Percentiles rank a stretch among this genome's conserved stretches.
Evolutionary conservation across 2,329 filamentous ascomycete genomes (phyloP).

Genomic region (Reticulascus tulasneorum): DNA sequence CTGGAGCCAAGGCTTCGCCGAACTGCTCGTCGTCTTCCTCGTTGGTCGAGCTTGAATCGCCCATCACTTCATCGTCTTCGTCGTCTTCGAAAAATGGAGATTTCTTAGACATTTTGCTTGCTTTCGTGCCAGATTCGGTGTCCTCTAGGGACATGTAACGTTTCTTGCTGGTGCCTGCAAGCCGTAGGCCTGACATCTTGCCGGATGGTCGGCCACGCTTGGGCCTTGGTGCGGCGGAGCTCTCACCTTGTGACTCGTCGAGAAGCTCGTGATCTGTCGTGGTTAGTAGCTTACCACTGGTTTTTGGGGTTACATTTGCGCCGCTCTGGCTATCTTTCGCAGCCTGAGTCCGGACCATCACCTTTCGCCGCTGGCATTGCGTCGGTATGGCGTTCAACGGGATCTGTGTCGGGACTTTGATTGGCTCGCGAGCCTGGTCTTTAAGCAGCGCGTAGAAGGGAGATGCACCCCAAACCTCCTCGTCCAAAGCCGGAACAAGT

Average conservation of each 20-base stretch:
- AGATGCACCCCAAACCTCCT: conserved; percentile 23
- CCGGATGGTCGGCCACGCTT: conserved; percentile 30
- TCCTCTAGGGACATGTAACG: conserved; percentile 35
- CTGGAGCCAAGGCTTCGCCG: conserved; percentile 17
- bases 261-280: no score
- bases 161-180: conserved; percentile 38
- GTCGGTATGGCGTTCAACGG: no score
- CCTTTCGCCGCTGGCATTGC: conserved; percentile 7
- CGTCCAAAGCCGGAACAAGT: conserved; percentile 17
- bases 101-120: conserved; percentile 29
- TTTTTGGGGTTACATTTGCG: no score
- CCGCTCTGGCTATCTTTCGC: background rate
- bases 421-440: no score
- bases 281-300: no score
- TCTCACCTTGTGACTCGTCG: background rate
- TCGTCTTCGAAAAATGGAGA: conserved; percentile 29
- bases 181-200: conserved; percentile 42
- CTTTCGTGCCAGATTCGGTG: conserved; percentile 31
- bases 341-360: background rate
- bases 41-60: conserved; percentile 21
- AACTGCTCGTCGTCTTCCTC: conserved; percentile 19
- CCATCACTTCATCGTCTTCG: conserved; percentile 26
- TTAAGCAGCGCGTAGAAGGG: no score
- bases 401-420: no score
- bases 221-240: conserved; percentile 1